Conservation (phyloP, 305 asterid genomes). For the Fraxinus dipetala region DNA sequence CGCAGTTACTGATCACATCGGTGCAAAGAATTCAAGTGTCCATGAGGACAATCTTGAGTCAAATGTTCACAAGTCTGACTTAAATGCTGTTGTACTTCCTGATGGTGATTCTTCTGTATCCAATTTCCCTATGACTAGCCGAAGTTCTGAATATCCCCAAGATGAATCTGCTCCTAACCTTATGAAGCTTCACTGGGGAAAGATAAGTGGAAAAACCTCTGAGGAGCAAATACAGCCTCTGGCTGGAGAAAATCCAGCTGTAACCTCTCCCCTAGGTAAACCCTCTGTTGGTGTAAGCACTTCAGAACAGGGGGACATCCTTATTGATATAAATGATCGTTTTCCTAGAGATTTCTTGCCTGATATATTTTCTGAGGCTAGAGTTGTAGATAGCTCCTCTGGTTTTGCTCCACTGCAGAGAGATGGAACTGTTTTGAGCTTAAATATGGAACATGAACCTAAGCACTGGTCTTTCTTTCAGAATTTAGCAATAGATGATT, state of each 20-base stretch:
- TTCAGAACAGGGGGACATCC: conserved; percentile 62
- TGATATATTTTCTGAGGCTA: conserved; percentile 70
- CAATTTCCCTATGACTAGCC: conserved; percentile 30
- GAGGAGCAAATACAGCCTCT: conserved; percentile 34
- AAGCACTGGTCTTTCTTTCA: conserved; percentile 79
- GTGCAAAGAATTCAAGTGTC: conserved; percentile 29
- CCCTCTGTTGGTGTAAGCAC: conserved; percentile 32
- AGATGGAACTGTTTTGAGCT: conserved; percentile 70
- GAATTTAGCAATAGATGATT: conserved; percentile 65
- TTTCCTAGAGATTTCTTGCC: conserved; percentile 77
- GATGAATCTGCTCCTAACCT: conserved; percentile 40
- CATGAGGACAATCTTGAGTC: conserved; percentile 36
- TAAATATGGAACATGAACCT: conserved; percentile 74
- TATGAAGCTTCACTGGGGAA: conserved; percentile 34
- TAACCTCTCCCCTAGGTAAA: conserved; percentile 42
- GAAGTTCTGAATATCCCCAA: conserved; percentile 32
- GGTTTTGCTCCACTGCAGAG: conserved; percentile 39
- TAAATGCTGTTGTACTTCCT: conserved; percentile 30
- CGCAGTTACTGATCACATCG: conserved; percentile 31
- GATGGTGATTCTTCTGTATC: conserved; percentile 36
- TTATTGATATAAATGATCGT: conserved; percentile 74
- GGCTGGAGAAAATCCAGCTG: conserved; percentile 38
- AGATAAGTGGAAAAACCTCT: conserved; percentile 31
- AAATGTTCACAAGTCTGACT: conserved; percentile 38
- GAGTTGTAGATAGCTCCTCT: conserved; percentile 37